Evolutionary conservation across 495 filamentous ascomycete genomes (phyloP), one percentile per base, ranked within the genome.

Genomic region (Evansstolkia leycettana): DNA sequence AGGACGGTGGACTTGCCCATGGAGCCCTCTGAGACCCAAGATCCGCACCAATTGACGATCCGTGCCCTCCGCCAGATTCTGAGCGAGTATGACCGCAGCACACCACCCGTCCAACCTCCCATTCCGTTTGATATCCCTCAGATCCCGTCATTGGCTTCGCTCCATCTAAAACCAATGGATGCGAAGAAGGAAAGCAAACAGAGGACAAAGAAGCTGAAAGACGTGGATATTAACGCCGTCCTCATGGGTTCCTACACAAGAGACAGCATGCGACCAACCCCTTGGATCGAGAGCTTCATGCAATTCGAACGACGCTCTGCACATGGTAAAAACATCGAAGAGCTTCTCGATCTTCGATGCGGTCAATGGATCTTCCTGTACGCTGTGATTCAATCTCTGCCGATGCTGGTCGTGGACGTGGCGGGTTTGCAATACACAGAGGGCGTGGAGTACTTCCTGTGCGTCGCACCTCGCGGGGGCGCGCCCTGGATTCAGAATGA

Each of bases 331-430:
- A 74, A 65, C 19, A 57, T 82, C 3, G 69, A 78, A 7, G 85
- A 94, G 35, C 61, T 95, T 6, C 59, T 64, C 13, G 83, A 94
- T 45, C 69, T 84, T 38, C 75, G 90, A 16, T 71, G 76, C 23
- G 90, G 90, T 12, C 75, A 88, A 49, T 98, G 92, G 92, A 71
- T 98, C 28, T 93, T 98, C 68, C 64, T 95, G 29, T 96, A 98
- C 54, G 82, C 79, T 16, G 75, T 94, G 10, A 66, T 96, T 9
- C 88, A 98, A 56, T 78, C 85, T 0, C 73, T 96, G 10, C 92
- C 92, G 1, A 75, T 94, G 68, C 65, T 94, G 3, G 82, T 92
- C 1, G 72, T 92, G 17, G 92, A 96, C 59, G 87, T 84, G 2
- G 82, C 82, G 2, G 82, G 75, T 8, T 57, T 94, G 27, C 70